Conservation (phyloP, 176 grass and related monocot species). For the Ampelocalamus luodianensis region DNA sequence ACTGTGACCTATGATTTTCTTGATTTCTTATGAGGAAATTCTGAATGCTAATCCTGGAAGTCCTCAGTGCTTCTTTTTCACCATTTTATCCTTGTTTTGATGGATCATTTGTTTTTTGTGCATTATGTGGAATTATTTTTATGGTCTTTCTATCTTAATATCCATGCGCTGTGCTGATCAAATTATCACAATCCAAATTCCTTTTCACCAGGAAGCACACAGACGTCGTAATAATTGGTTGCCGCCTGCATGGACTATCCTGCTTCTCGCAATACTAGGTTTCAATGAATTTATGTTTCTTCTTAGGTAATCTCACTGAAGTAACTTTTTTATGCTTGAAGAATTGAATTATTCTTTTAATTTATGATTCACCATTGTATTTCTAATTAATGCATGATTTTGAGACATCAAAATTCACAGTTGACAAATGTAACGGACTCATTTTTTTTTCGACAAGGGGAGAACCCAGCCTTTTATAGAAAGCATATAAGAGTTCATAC, state of each 20-base stretch:
- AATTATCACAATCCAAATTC: constrained; percentile 4
- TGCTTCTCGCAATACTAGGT: constrained; percentile 69
- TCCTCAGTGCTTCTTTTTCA: not conserved
- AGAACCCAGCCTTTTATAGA: too few species aligned
- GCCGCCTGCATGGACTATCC: constrained; percentile 75
- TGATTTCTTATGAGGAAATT: constrained; percentile 19
- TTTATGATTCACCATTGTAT: not conserved
- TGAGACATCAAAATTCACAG: not conserved
- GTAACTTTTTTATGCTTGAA: constrained; percentile 12
- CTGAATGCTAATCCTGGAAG: constrained; percentile 3
- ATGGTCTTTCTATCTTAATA: not conserved
- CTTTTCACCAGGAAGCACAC: constrained; percentile 61
- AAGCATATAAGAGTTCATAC: too few species aligned
- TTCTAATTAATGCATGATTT: not conserved
- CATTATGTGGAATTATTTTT: constrained; percentile 36
- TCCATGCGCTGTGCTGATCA: constrained; percentile 10
- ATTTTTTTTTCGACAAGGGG: constrained; percentile 32
- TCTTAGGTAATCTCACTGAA: constrained; percentile 61
- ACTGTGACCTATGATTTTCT: not conserved
- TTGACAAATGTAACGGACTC: constrained; percentile 13
- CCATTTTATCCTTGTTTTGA: not conserved
- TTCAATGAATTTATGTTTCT: constrained; percentile 88
- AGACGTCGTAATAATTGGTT: constrained; percentile 59
- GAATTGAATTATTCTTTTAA: constrained; percentile 14
- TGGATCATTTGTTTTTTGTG: not conserved